A percentile compares a stretch with the other conserved stretches of the same genome.
Evolutionary conservation across 805 yeast genomes (phyloP).

Genomic region (Ogataea trehalophila): DNA sequence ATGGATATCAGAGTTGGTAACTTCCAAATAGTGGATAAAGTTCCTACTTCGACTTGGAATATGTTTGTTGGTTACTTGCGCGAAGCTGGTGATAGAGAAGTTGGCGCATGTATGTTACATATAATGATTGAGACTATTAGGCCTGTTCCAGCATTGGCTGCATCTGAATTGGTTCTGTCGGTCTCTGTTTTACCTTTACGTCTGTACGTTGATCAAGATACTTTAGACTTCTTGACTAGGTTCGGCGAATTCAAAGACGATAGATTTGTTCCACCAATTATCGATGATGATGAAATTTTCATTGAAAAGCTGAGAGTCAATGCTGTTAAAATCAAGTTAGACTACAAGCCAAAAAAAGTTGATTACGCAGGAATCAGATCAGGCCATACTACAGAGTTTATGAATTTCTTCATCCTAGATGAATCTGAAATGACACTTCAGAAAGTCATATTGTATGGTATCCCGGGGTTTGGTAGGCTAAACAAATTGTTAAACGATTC

Average conservation of each 20-base stretch:
- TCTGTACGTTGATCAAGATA: conserved; percentile 88
- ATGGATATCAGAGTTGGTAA: conserved; percentile 47
- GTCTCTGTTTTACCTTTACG: conserved; percentile 66
- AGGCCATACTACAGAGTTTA: conserved; percentile 80
- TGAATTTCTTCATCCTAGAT: conserved; percentile 84
- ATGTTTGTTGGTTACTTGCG: conserved; percentile 69
- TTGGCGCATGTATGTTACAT: conserved; percentile 58
- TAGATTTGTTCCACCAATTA: conserved; percentile 49
- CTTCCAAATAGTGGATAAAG: conserved; percentile 65
- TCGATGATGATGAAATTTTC: conserved; percentile 57
- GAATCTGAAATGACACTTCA: conserved; percentile 72
- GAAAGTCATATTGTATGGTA: conserved; percentile 63
- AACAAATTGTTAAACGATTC: conserved; percentile 51
- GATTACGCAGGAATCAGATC: conserved; percentile 82
- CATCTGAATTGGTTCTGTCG: conserved; percentile 58
- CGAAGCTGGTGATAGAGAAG: conserved; percentile 65
- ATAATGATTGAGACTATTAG: conserved; percentile 52
- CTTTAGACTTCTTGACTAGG: conserved; percentile 75
- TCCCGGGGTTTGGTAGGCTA: conserved; percentile 66
- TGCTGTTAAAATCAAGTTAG: conserved; percentile 60
- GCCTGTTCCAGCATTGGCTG: conserved; percentile 60
- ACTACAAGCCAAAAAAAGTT: conserved; percentile 87
- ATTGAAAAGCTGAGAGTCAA: conserved; percentile 64
- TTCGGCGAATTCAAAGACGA: conserved; percentile 77
- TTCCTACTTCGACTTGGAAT: conserved; percentile 88